phyloP scores from a whole-genome alignment of 192 early-diverging fungal species.

The Podila epicladia region DNA sequence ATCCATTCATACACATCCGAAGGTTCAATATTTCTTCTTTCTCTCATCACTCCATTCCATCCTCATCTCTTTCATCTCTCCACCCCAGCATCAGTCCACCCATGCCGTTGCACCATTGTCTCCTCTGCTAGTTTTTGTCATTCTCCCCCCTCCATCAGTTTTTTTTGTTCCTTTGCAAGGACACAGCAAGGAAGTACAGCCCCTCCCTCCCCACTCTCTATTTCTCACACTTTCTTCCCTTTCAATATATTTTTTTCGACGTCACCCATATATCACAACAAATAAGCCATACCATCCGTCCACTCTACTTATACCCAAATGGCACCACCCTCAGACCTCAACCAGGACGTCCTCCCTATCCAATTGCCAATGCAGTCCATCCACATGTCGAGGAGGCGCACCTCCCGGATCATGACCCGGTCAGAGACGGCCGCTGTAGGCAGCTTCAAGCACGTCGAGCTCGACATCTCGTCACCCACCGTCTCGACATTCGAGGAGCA shows the following conservation, averaged over 20 bases:
- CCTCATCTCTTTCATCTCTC: not conserved
- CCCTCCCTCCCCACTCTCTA: not conserved
- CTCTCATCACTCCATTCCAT: not conserved
- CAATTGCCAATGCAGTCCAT: slow-evolving; percentile 37
- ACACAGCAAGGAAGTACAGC: no score
- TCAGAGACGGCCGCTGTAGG: slow-evolving; percentile 10
- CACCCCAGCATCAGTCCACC: not conserved
- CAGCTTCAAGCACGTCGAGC: not conserved
- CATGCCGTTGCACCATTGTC: not conserved
- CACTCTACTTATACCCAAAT: not conserved
- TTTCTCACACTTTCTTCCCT: not conserved
- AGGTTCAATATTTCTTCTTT: not conserved
- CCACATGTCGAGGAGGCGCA: slow-evolving; percentile 23
- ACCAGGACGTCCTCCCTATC: slow-evolving; percentile 38
- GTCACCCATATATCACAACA: not conserved
- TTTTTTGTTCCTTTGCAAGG: not conserved
- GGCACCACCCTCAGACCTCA: slow-evolving; percentile 21
- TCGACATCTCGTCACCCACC: not conserved
- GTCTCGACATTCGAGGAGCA: slow-evolving; percentile 2
- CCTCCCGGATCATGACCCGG: slow-evolving; percentile 13
- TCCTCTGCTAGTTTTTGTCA: not conserved
- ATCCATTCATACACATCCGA: no score
- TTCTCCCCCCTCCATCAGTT: not conserved
- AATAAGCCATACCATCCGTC: not conserved
- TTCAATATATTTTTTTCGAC: not conserved